Percentiles rank a stretch among this genome's conserved stretches.
phyloP scores from a whole-genome alignment of 2,329 filamentous ascomycete genomes.

The Ascomycota sp. region DNA sequence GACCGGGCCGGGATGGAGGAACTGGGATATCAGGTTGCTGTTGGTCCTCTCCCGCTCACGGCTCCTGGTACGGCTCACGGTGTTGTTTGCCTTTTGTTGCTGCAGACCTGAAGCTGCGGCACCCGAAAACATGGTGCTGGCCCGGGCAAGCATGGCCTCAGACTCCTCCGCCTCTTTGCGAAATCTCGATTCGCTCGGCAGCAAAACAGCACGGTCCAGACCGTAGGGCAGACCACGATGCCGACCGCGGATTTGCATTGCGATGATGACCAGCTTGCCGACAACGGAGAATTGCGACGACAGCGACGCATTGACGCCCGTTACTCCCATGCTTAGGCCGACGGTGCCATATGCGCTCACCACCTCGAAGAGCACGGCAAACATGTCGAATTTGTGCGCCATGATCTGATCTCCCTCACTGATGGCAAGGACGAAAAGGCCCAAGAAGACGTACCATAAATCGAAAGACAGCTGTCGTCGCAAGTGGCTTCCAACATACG shows the following conservation, averaged over 20 bases:
- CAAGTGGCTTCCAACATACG: slow-evolving; percentile 78
- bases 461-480: slow-evolving; percentile 89
- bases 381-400: slow-evolving; percentile 40
- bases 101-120: slow-evolving; percentile 10
- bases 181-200: slow-evolving; percentile 33
- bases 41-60: slow-evolving; percentile 15
- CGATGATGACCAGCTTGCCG: slow-evolving; percentile 45
- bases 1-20: slow-evolving; percentile 26
- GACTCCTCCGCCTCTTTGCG: slow-evolving; percentile 28
- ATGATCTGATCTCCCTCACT: slow-evolving; percentile 56
- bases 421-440: slow-evolving; percentile 80
- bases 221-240: slow-evolving; percentile 47
- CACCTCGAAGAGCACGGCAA: slow-evolving; percentile 58
- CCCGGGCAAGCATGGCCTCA: slow-evolving; percentile 16
- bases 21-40: slow-evolving; percentile 20
- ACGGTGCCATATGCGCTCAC: slow-evolving; percentile 88
- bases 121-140: slow-evolving; percentile 14
- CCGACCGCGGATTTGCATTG: slow-evolving; percentile 46
- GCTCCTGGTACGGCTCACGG: slow-evolving; percentile 16
- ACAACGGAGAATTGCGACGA: slow-evolving; percentile 58
- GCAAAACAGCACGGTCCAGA: slow-evolving; percentile 35
- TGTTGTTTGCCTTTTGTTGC: slow-evolving; percentile 9
- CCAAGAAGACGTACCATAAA: slow-evolving; percentile 87
- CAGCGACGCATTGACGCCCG: slow-evolving; percentile 54
- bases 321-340: slow-evolving; percentile 68